A percentile compares a stretch with the other conserved stretches of the same genome.
Evolutionary conservation across 306 rosid species (phyloP).

Genomic region (Sphenostylis stenocarpa): DNA sequence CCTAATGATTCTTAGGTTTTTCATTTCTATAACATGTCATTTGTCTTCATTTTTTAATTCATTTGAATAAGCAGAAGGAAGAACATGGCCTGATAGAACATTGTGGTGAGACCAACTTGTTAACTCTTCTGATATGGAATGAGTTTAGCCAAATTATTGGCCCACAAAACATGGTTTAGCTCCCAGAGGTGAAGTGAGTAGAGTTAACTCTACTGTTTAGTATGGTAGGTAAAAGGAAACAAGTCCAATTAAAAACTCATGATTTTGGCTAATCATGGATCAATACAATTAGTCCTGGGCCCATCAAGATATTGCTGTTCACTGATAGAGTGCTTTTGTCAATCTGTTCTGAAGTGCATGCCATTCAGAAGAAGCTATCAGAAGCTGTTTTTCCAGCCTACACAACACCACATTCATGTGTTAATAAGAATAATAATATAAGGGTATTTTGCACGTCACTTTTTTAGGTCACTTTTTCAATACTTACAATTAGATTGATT

Average conservation of each 20-base stretch:
- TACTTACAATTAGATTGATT: constrained; percentile 23
- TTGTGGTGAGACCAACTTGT: neutral
- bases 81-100: neutral
- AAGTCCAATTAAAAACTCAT: constrained; percentile 26
- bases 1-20: constrained; percentile 8
- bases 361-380: constrained; percentile 13
- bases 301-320: constrained; percentile 13
- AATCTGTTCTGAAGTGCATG: constrained; percentile 21
- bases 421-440: neutral
- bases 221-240: constrained; percentile 27
- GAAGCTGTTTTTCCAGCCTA: constrained; percentile 12
- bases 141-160: constrained; percentile 10
- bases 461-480: constrained; percentile 10
- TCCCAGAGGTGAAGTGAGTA: constrained; percentile 5
- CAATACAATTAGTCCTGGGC: constrained; percentile 22
- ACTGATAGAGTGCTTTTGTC: neutral
- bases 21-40: neutral
- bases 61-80: neutral
- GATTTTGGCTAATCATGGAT: constrained; percentile 11
- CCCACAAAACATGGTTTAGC: constrained; percentile 27
- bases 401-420: neutral
- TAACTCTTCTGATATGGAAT: neutral
- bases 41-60: neutral
- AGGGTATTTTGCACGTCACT: constrained; percentile 15
- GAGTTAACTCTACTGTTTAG: neutral